These are phyloP conservation scores for Persicaria maculosa DNA, from an alignment of 148 eudicot genomes.

Conservation along the genomic window DNA sequence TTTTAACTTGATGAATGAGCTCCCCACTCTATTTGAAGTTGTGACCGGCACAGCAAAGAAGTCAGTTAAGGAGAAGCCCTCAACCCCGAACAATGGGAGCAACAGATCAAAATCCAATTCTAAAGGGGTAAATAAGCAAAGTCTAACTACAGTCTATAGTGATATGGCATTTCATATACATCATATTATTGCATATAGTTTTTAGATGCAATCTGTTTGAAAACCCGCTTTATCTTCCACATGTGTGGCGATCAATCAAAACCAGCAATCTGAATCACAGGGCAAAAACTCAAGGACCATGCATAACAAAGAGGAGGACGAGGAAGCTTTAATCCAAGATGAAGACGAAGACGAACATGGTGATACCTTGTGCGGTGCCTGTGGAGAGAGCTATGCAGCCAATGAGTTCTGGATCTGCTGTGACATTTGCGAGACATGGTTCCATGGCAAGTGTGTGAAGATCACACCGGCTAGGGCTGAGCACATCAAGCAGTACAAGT, in stretches of 20 bases:
- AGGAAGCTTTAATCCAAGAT: constrained; percentile 48
- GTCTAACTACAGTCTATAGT: background rate
- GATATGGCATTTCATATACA: background rate
- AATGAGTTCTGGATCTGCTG: constrained; percentile 93
- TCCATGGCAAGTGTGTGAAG: constrained; percentile 93
- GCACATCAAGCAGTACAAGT: constrained; percentile 95
- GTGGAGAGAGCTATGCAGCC: constrained; percentile 69
- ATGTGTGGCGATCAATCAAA: background rate
- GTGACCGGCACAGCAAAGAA: constrained; percentile 76
- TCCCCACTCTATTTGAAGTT: constrained; percentile 78
- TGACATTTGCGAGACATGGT: constrained; percentile 87
- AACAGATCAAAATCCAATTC: constrained; percentile 65
- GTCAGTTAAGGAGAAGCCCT: constrained; percentile 60
- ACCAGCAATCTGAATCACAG: constrained; percentile 33
- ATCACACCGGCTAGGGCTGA: constrained; percentile 88
- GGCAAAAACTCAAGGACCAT: constrained; percentile 40
- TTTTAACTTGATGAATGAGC: constrained; percentile 77
- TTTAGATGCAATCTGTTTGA: background rate
- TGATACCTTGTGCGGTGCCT: constrained; percentile 80
- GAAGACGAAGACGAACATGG: constrained; percentile 82
- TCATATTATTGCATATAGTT: background rate
- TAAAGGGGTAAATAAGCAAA: constrained; percentile 38
- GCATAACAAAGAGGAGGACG: constrained; percentile 30
- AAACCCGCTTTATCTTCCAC: background rate
- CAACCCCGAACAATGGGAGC: constrained; percentile 60